These are phyloP conservation scores for Trypethelium eluteriae DNA, from an alignment of 495 filamentous ascomycete genomes.

Conservation along the genomic window DNA sequence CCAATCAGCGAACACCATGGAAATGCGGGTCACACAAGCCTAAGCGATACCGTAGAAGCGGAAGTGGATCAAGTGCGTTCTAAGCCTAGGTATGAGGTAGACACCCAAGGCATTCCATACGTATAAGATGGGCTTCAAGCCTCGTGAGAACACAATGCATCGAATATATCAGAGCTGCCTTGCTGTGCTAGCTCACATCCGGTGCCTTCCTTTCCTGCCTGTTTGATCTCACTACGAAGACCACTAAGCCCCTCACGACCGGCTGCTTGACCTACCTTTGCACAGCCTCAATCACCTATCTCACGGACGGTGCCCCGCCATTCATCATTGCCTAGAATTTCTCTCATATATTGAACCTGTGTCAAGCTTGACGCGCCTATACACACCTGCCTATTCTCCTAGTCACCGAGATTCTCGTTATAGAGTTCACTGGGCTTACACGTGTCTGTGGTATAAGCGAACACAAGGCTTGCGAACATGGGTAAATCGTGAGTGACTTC, in stretches of 20 bases:
- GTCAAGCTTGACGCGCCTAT: not conserved
- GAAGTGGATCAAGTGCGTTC: not conserved
- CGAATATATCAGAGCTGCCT: not conserved
- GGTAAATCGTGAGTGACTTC: conserved; percentile 12
- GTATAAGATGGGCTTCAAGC: not conserved
- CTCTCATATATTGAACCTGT: not conserved
- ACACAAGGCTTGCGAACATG: conserved; percentile 6
- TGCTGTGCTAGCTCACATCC: not conserved
- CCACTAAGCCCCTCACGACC: not conserved
- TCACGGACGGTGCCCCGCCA: conserved; percentile 2
- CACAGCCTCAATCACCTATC: conserved; percentile 6
- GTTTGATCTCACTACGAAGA: not conserved
- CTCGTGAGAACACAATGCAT: not conserved
- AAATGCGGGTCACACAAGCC: not conserved
- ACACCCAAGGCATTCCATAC: not conserved
- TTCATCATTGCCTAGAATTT: not conserved
- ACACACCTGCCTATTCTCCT: not conserved
- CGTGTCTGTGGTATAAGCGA: not conserved
- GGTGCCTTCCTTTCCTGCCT: not conserved
- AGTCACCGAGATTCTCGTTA: not conserved
- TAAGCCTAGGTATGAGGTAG: not conserved
- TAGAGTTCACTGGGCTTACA: not conserved
- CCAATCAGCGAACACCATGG: not conserved
- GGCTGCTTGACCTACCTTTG: not conserved
- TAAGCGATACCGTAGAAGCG: not conserved